Evolutionary conservation across 1,284 basidiomycete species (phyloP), one percentile per base, ranked within the genome.

Genomic region (Pseudozyma thailandica): DNA sequence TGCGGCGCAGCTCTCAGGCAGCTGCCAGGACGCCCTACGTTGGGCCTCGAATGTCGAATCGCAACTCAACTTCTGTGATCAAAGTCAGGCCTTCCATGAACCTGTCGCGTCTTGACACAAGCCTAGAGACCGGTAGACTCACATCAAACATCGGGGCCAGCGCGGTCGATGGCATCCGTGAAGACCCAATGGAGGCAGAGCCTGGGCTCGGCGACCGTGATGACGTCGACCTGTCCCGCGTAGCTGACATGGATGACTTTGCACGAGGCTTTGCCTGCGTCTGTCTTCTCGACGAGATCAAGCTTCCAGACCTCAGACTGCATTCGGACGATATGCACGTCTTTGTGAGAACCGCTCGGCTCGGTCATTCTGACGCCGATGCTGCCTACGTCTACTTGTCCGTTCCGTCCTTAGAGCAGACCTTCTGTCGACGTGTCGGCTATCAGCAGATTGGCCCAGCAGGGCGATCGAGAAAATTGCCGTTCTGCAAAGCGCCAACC

Each of bases 201-300:
- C 31, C 18, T 20, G 58, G 46, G 8, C 43, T 69, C 16, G 20
- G 28, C 41, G 50, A 60, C 8, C 54, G 52, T 26, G 55, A 45
- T 35, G 49, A 66, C 4, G 39, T 46, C 1, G 61, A 49, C 37
- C 58, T 68, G n/a, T 41, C 48, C 5, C 61, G 38, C 8, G 46
- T 74, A 15, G 64, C 72, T 12, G 72, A 65, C 42, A 56, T 76
- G 41, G 70, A 66, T 30, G 53, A 55, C 33, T 74, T 79, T 31
- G 74, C 72, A 2, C 72, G 72, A 25, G 72, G 71, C 41, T 75
- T 74, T 39, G 77, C 75, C 2, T 61, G 57, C 28, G 65, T 64
- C 4, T 65, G 71, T 23, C 71, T 79, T 12, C 50, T 77, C 15
- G 77, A 77, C 16, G 68, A 77, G 50, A 72, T 79, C 52, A 43